A percentile compares a stretch with the other conserved stretches of the same genome.
Conservation (phyloP, 441 rosid genomes). For the Macaranga tanarius region DNA sequence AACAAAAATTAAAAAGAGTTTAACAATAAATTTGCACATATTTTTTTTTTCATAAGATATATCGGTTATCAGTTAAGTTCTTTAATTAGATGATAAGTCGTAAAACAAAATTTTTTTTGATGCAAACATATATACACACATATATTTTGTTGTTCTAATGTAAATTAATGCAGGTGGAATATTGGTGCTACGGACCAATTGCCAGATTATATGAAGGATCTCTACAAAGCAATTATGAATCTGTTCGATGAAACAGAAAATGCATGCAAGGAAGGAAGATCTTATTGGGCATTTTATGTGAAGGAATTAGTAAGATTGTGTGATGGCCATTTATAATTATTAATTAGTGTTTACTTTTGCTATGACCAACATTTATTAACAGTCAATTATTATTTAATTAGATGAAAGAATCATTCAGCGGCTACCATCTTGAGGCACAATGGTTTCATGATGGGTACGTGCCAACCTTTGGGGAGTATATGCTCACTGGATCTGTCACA, state of each 20-base stretch:
- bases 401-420: conserved; percentile 5
- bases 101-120: no score
- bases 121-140: no score
- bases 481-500: conserved; percentile 7
- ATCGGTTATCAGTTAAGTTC: no score
- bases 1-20: no score
- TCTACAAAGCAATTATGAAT: neutral
- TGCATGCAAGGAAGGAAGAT: conserved; percentile 10
- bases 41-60: no score
- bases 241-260: neutral
- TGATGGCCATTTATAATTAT: no score
- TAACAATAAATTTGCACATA: no score
- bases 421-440: conserved; percentile 8
- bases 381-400: neutral
- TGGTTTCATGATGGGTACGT: conserved; percentile 13
- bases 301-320: conserved; percentile 8
- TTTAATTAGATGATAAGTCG: no score
- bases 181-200: neutral
- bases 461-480: conserved; percentile 17
- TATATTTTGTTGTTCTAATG: no score
- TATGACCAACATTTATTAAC: no score
- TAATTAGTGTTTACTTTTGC: no score
- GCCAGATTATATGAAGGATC: conserved; percentile 24
- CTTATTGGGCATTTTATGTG: conserved; percentile 2
- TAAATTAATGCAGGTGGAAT: conserved; percentile 3